phyloP scores from a whole-genome alignment of 1,284 basidiomycete genomes.

The Marasmius fiardii region DNA sequence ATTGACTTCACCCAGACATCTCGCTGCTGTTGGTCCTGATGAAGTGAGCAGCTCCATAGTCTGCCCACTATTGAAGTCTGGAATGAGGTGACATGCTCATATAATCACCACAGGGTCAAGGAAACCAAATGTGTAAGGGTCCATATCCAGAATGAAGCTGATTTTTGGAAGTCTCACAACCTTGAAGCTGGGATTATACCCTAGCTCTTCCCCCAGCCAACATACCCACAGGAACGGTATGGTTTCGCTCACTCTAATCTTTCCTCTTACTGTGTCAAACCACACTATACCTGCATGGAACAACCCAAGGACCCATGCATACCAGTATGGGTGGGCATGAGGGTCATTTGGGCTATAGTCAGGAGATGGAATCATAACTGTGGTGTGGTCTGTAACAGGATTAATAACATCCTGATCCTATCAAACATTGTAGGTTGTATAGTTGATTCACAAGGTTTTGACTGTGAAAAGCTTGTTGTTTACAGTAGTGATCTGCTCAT shows the following conservation, averaged over 20 bases:
- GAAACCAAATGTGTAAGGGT: conserved; percentile 25
- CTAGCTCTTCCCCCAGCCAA: conserved; percentile 2
- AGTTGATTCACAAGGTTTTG: conserved; percentile 21
- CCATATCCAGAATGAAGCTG: conserved; percentile 19
- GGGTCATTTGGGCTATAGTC: no score
- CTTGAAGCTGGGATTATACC: neutral
- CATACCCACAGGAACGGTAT: neutral
- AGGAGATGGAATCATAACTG: neutral
- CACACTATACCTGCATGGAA: conserved; percentile 21
- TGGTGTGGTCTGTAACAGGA: neutral
- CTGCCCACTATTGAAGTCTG: conserved; percentile 19
- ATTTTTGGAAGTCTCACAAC: conserved; percentile 15
- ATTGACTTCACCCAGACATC: conserved; percentile 20
- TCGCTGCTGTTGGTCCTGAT: conserved; percentile 15
- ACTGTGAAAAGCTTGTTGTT: conserved; percentile 14
- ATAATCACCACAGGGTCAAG: conserved; percentile 25
- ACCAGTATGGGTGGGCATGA: conserved; percentile 8
- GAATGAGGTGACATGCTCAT: conserved; percentile 24
- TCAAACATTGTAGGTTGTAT: conserved; percentile 24
- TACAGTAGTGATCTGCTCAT: conserved; percentile 16
- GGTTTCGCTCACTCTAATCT: no score
- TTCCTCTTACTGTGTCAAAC: neutral
- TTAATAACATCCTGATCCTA: conserved; percentile 22
- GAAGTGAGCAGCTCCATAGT: conserved; percentile 10
- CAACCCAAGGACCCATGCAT: conserved; percentile 9